Percentiles rank a stretch among this genome's conserved stretches.
phyloP scores from a whole-genome alignment of 2,329 filamentous ascomycete genomes.

The Lecanoromycetidae sp. region DNA sequence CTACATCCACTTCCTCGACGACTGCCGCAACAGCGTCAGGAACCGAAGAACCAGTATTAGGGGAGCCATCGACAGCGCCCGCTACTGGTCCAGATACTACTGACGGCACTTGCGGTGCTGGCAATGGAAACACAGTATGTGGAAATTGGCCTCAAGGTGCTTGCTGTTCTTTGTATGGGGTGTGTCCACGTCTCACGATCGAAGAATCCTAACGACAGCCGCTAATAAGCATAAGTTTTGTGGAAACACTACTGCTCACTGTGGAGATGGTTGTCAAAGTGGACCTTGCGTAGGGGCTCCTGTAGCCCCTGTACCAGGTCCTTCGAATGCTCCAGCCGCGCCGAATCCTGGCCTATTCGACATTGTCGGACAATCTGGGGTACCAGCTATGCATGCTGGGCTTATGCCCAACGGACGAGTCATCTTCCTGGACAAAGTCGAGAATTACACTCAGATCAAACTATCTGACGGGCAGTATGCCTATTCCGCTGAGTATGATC shows the following conservation, averaged over 20 bases:
- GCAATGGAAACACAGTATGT: slow-evolving; percentile 39
- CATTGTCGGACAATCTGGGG: slow-evolving; percentile 44
- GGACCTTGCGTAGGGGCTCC: slow-evolving; percentile 35
- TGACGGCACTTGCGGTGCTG: slow-evolving; percentile 43
- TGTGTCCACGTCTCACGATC: slow-evolving; percentile 26
- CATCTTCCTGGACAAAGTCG: slow-evolving; percentile 51
- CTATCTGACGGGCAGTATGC: slow-evolving; percentile 44
- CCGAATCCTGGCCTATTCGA: slow-evolving; percentile 36
- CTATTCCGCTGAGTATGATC: slow-evolving; percentile 49
- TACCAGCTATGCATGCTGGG: slow-evolving; percentile 52
- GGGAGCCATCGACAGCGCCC: slow-evolving; percentile 19
- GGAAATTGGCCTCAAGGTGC: slow-evolving; percentile 41
- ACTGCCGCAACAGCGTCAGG: slow-evolving; percentile 2
- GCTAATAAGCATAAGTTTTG: slow-evolving; percentile 23
- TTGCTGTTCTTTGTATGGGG: slow-evolving; percentile 48
- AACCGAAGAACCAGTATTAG: slow-evolving; percentile 21
- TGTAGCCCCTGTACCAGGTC: slow-evolving; percentile 17
- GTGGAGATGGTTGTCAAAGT: slow-evolving; percentile 45
- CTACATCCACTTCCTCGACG: slow-evolving; percentile 6
- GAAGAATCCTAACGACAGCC: not conserved
- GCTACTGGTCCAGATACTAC: slow-evolving; percentile 31
- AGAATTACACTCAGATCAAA: slow-evolving; percentile 48
- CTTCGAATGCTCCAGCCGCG: slow-evolving; percentile 16
- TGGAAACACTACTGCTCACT: slow-evolving; percentile 36
- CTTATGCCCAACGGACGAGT: slow-evolving; percentile 48